Evolutionary conservation across 148 eudicot genomes (phyloP).

Genomic region (Chenopodium quinoa): DNA sequence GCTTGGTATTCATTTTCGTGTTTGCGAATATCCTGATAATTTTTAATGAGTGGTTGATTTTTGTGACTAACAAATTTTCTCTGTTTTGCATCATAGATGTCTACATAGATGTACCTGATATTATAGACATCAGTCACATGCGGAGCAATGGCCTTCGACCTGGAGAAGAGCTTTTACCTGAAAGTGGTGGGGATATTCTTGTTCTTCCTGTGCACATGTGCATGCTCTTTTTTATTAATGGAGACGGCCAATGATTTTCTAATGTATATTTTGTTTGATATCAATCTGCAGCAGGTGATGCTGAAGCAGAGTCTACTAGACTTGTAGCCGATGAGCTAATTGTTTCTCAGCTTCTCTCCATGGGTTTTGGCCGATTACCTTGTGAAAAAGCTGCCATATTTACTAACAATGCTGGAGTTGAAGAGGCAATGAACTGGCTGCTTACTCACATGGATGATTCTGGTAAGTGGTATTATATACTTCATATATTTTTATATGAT

Average conservation of each 20-base stretch:
- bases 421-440: conserved; percentile 98
- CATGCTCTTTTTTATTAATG: neutral
- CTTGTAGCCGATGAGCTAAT: conserved; percentile 59
- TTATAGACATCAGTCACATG: conserved; percentile 85
- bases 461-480: conserved; percentile 40
- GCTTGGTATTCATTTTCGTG: conserved; percentile 49
- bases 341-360: conserved; percentile 73
- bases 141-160: conserved; percentile 95
- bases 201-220: neutral
- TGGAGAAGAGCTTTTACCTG: conserved; percentile 95
- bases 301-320: conserved; percentile 36
- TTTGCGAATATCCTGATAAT: conserved; percentile 6
- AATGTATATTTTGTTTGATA: neutral
- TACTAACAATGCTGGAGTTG: conserved; percentile 80
- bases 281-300: conserved; percentile 36
- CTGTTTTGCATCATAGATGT: conserved; percentile 57
- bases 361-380: conserved; percentile 73
- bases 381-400: conserved; percentile 92
- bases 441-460: conserved; percentile 95
- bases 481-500: neutral
- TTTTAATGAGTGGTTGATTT: neutral
- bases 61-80: neutral
- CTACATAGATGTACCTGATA: conserved; percentile 92
- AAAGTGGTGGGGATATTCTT: conserved; percentile 45
- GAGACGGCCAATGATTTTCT: neutral